Conservation (phyloP, 108 stramenopile genomes). For the Epipyxis sp. region DNA sequence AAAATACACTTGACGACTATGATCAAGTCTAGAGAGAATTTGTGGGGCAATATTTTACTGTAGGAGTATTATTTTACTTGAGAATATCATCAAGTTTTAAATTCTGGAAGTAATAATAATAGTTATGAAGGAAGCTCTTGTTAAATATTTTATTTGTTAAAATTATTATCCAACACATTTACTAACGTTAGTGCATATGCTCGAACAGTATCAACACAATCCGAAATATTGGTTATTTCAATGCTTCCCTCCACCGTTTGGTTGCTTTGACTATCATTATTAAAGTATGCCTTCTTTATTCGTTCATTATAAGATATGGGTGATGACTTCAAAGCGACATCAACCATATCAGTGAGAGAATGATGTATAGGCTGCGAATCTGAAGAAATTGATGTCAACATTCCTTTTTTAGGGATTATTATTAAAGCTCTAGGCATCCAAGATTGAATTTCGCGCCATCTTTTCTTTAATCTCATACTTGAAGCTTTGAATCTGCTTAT, state of each 20-base stretch:
- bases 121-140: not conserved
- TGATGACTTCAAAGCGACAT: not conserved
- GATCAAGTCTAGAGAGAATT: not conserved
- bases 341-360: too few relatives aligned
- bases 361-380: too few relatives aligned
- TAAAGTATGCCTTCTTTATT: not conserved
- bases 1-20: too few relatives aligned
- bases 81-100: not conserved
- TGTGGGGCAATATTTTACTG: not conserved
- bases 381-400: too few relatives aligned
- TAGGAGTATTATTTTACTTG: not conserved
- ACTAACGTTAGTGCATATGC: not conserved
- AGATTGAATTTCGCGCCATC: not conserved
- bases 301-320: not conserved
- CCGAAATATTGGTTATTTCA: not conserved
- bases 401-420: too few relatives aligned
- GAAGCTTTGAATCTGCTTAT: too few relatives aligned
- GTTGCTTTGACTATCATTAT: not conserved
- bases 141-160: not conserved
- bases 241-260: not conserved
- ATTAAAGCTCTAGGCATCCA: not conserved
- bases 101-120: not conserved
- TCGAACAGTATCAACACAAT: not conserved
- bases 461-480: not conserved
- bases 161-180: not conserved